These are phyloP conservation scores for Apiotrichum veenhuisii DNA, from an alignment of 1,284 basidiomycete genomes.

Conservation along the genomic window DNA sequence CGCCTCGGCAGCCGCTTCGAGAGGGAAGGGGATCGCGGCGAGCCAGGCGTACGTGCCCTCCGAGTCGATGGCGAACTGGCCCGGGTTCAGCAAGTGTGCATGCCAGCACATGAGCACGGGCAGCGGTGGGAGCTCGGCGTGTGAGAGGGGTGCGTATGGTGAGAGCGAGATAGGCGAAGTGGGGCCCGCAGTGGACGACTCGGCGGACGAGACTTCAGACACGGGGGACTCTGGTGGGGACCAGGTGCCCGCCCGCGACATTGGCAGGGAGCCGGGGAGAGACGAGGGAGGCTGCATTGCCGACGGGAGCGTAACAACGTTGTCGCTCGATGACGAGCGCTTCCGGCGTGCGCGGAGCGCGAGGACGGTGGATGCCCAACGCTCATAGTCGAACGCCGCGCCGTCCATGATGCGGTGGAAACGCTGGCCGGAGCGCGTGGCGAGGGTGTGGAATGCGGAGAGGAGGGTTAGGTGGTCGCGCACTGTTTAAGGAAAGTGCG, in stretches of 20 bases:
- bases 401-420: constrained; percentile 14
- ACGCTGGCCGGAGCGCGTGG: neutral
- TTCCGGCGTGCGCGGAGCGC: constrained; percentile 2
- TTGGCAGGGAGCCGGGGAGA: neutral
- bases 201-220: neutral
- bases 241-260: constrained; percentile 1
- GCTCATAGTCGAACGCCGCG: constrained; percentile 23
- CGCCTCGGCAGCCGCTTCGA: constrained; percentile 11
- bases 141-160: neutral
- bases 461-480: constrained; percentile 27
- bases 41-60: constrained; percentile 20
- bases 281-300: no score
- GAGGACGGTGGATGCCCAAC: constrained; percentile 17
- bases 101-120: constrained; percentile 40
- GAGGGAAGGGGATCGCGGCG: constrained; percentile 19
- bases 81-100: constrained; percentile 37
- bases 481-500: constrained; percentile 12
- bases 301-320: neutral
- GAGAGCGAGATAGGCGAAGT: neutral
- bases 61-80: constrained; percentile 22
- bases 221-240: neutral
- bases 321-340: neutral
- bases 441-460: constrained; percentile 15
- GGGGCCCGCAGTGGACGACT: neutral
- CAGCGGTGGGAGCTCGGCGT: constrained; percentile 24